Base-by-base conservation (phyloP, 768 basidiomycete genomes). In the Leucosporidium creatinivorum region DNA sequence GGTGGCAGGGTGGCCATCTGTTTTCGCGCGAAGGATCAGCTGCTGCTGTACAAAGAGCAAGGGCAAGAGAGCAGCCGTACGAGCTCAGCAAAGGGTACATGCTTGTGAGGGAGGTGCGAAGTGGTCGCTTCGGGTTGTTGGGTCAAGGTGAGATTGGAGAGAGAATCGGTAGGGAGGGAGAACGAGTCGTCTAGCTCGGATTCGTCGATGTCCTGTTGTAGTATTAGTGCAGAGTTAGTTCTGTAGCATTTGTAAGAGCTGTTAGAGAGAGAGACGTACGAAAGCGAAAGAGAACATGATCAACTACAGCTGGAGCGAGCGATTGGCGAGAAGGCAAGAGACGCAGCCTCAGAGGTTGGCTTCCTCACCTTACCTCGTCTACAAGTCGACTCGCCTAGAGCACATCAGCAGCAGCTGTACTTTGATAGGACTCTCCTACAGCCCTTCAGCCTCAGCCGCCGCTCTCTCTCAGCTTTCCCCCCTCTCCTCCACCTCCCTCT, bases 1-100 rank as follows among this genome's bases (percentile, higher is more conserved):
- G 83, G 80, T 1, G 93, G 92, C 8, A 94, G 81, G 6, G 81
- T 78, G 61, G 83, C 80, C 62, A 93, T 77, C 91, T 93, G 80
- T 17, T n/a, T 17, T 28, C 15, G 12, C 15, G 39, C 39, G 39
- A 44, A 44, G 15, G 39, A 13, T 44, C 15, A 44, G 13, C 39
- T 8, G 8, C 39, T 44, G 39, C 13, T 8, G 39, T 3, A 12
- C 39, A 44, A n/a, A 17, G 39, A 44, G 39, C 33, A 44, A 13
- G 15, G 13, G 39, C 39, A 3, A 15, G 15, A 10, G 39, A 44
- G 39, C 39, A 44, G 13, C 3, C 39, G 39, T 44, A 44, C 39
- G 39, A 44, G 39, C 2, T 44, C 39, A 44, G 39, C 39, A 17
- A 44, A 17, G 15, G 39, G 39, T 44, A 54, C 25, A 25, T n/a